Evolutionary conservation across 768 basidiomycete genomes (phyloP).

Genomic region (Rhodocollybia butyracea): DNA sequence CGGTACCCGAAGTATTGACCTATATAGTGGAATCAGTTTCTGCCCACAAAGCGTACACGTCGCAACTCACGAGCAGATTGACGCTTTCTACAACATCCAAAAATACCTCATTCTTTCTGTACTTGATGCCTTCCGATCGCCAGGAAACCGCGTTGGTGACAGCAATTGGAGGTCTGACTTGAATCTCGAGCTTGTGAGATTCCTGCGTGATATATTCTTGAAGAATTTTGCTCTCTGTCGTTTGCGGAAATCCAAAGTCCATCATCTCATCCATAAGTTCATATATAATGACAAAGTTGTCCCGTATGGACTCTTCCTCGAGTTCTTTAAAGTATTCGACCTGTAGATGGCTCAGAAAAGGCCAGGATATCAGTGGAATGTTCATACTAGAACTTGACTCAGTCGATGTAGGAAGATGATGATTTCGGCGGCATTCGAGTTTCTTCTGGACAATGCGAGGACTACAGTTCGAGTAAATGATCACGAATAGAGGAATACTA

Average conservation of each 20-base stretch:
- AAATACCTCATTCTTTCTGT: constrained; percentile 99
- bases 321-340: constrained; percentile 99
- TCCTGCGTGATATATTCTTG: constrained; percentile 99
- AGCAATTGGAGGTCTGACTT: constrained; percentile 90
- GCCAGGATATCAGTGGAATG: background rate
- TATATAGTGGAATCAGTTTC: constrained; percentile 21
- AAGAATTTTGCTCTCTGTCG: constrained; percentile 97
- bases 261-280: constrained; percentile 99
- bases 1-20: constrained; percentile 97
- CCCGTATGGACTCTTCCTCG: constrained; percentile 97
- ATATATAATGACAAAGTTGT: constrained; percentile 99
- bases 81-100: constrained; percentile 97
- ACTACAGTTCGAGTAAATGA: constrained; percentile 44
- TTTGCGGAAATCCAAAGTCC: constrained; percentile 99
- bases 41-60: background rate
- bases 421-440: constrained; percentile 93
- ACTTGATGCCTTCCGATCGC: constrained; percentile 95
- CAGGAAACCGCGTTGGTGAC: constrained; percentile 99
- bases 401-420: constrained; percentile 96
- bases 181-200: constrained; percentile 93
- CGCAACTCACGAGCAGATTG: constrained; percentile 76
- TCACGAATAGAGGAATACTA: background rate
- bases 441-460: constrained; percentile 92
- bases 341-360: background rate
- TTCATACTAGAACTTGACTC: constrained; percentile 67